Conservation (phyloP, 345 rosid genomes). For the Acer campestre region DNA sequence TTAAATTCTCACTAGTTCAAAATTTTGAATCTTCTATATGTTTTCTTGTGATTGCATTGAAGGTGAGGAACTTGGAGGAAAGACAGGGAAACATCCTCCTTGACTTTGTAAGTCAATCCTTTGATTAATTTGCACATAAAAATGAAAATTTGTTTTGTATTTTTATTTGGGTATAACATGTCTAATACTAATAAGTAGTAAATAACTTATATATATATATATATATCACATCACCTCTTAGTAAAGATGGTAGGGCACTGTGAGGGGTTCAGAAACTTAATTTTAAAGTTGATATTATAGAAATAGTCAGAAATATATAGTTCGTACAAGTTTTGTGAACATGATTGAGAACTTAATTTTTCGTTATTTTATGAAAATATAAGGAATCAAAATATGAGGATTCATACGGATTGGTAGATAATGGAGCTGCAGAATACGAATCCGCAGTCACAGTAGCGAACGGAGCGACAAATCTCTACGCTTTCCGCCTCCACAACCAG, state of each 20-base stretch:
- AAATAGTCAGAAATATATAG: too few species aligned
- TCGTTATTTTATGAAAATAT: background rate
- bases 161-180: too few species aligned
- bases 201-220: too few species aligned
- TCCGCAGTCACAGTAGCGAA: conserved; percentile 34
- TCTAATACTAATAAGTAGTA: too few species aligned
- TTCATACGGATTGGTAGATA: conserved; percentile 40
- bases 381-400: conserved; percentile 48
- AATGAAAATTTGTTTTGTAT: too few species aligned
- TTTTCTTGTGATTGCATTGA: background rate
- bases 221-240: too few species aligned
- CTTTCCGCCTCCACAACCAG: conserved; percentile 37
- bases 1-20: too few species aligned
- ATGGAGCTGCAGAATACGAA: conserved; percentile 37
- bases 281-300: too few species aligned
- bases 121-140: background rate
- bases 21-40: background rate
- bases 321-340: background rate
- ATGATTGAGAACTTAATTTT: background rate
- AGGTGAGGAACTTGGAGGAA: conserved; percentile 50
- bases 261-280: too few species aligned
- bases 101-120: conserved; percentile 32
- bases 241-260: too few species aligned
- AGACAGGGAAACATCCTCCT: conserved; percentile 41
- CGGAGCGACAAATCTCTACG: conserved; percentile 39